Evolutionary conservation across 78 protist species (phyloP), one percentile per base, ranked within the genome.

Genomic region (Dictyostelium brefeldianum): DNA sequence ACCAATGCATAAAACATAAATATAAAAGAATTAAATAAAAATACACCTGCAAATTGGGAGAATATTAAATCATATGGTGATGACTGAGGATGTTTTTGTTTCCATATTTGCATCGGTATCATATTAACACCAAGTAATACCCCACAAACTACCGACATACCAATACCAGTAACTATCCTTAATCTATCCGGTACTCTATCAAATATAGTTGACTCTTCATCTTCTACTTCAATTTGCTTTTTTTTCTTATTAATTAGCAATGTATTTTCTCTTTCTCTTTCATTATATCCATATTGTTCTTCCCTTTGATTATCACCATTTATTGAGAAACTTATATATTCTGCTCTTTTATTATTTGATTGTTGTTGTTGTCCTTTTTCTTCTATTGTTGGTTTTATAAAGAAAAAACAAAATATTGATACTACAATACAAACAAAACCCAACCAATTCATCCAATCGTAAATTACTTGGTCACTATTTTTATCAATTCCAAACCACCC

Each of bases 21-120:
- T 41, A 59, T 91, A 27, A 69, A 5, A 12, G 98, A 85, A 22
- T 95, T 84, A n/a, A 95, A 89, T 51, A 80, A 17, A 36, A 81
- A 96, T 43, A 97, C 96, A 29, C 98, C 98, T n/a, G 89, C 36
- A 59, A 95, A 97, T 57, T 96, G 97, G 4, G 96, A 77, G 36
- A 97, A 95, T 20, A 89, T 81, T 47, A 94, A 96, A 53, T 89
- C 81, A 25, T 96, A 62, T 50, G 95, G 85, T 11, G 27, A 25
- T 53, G 25, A 83, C 1, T 54, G 65, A 25, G 83, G 84, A 29
- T 87, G 36, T 11, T 12, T 25, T 77, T 87, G 92, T 20, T 87
- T 87, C 92, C 92, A 87, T n/a, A 87, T 78, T 64, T 87, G 92
- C 92, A 91, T 79, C 0, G 95, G 95, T 3, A 83, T 80, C 89